Percentiles rank a stretch among this genome's conserved stretches.
Evolutionary conservation across 345 rosid species (phyloP).

Genomic region (Hibiscus trionum): DNA sequence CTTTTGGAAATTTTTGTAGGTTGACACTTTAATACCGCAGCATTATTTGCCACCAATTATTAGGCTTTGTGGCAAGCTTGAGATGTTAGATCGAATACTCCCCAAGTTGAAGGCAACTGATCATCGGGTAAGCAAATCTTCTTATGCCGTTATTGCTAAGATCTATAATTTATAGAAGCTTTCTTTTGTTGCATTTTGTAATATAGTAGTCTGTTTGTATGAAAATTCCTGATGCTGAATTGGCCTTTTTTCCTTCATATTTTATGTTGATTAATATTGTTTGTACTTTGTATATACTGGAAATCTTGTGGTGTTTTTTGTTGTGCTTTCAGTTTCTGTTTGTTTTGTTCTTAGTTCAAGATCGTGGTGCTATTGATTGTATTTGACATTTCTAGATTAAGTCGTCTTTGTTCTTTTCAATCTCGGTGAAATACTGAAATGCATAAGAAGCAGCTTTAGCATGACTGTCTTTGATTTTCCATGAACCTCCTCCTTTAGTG

Average conservation of each 20-base stretch:
- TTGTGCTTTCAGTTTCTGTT: background rate
- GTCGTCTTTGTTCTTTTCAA: background rate
- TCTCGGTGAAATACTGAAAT: background rate
- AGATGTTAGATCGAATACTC: constrained; percentile 84
- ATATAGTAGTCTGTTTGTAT: background rate
- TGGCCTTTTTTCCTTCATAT: background rate
- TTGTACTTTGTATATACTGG: background rate
- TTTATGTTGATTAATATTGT: background rate
- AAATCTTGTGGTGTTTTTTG: background rate
- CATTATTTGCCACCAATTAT: constrained; percentile 77
- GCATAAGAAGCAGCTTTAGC: background rate
- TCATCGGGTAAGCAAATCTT: constrained; percentile 61
- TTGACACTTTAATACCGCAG: constrained; percentile 58
- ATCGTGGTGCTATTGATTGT: background rate
- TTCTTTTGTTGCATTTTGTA: background rate
- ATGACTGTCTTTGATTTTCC: background rate
- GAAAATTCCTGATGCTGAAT: background rate
- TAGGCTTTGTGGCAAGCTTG: constrained; percentile 92
- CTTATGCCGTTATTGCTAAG: background rate
- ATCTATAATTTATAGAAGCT: background rate
- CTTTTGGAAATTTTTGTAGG: constrained; percentile 34
- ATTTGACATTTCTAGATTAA: constrained; percentile 2
- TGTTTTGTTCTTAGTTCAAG: background rate
- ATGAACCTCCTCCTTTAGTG: background rate
- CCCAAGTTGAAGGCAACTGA: constrained; percentile 90